Base-by-base conservation (phyloP, 2,329 filamentous ascomycete species). In the Ceratocystis huliohia region DNA sequence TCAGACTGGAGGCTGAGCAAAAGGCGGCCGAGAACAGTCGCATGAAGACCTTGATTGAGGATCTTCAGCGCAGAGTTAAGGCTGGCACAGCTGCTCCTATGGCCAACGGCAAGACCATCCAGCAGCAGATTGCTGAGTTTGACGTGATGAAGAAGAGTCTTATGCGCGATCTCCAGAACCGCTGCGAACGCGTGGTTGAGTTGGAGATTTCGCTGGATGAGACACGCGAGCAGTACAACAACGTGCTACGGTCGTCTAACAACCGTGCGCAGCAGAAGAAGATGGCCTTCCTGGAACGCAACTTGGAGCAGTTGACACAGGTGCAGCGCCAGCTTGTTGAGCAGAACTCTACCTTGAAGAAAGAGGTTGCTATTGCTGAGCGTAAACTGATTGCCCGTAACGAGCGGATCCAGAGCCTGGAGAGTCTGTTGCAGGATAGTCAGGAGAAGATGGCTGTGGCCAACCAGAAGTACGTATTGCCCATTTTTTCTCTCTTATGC, bases 71-170 rank as follows among this genome's bases (percentile, higher is more conserved):
- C 71, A 84, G 86, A 69, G 80, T 88, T 73, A 91, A 91, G 79
- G 80, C 83, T 63, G 82, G 82, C 70, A 75, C 75, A 20, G 74
- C 77, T 8, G 80, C 79, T 20, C 82, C 86, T 30, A 90, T 87
- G 73, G 79, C 84, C 66, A 90, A 89, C 72, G 88, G 88, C 81
- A 96, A 96, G 82, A 95, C 91, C 13, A 85, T 97, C 57, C 91
- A 96, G 75, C 93, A 99, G 78, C 94, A 97, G 78, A 96, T 99
- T 76, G 90, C 93, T 67, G 94, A 99, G 75, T 99, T 99, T 72
- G 94, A 99, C 76, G 89, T 91, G 68, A 99, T 99, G 92, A 99
- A 99, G 86, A 99, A 99, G 84, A 96, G 89, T 70, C 81, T 99
- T 71, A 99, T 99, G 94, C 89, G 94, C 67, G 94, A 99, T 77